phyloP scores from a whole-genome alignment of 2,329 filamentous ascomycete genomes.

The Penicillium sp. region DNA sequence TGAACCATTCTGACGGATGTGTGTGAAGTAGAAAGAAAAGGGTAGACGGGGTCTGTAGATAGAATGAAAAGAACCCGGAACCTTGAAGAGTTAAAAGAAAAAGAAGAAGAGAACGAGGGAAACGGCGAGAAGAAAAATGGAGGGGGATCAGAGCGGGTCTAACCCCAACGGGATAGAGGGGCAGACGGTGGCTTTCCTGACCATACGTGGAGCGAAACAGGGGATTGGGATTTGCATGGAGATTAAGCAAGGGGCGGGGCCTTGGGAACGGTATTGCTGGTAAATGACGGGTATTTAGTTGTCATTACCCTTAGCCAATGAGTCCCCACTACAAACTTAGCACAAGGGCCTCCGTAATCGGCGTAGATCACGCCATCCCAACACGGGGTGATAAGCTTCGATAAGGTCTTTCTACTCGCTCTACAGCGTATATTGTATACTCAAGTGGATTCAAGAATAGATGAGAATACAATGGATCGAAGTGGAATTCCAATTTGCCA shows the following conservation, averaged over 20 bases:
- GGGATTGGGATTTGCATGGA: not conserved
- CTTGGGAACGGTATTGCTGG: not conserved
- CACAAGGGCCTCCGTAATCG: slow-evolving; percentile 13
- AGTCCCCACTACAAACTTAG: not conserved
- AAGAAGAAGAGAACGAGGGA: slow-evolving; percentile 10
- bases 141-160: slow-evolving; percentile 25
- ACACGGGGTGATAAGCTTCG: slow-evolving; percentile 2
- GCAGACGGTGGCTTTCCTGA: slow-evolving; percentile 3
- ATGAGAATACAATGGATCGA: too few species aligned
- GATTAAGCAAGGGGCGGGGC: not conserved
- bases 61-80: not conserved
- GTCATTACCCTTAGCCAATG: not conserved
- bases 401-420: not conserved
- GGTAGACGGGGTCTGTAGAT: slow-evolving; percentile 1
- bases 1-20: slow-evolving; percentile 57
- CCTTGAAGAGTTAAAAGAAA: slow-evolving; percentile 11
- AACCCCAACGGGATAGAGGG: slow-evolving; percentile 22
- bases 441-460: not conserved
- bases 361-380: slow-evolving; percentile 18
- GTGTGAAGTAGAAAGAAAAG: slow-evolving; percentile 14
- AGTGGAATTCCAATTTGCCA: not conserved
- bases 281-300: not conserved
- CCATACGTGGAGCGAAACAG: slow-evolving; percentile 1
- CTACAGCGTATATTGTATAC: not conserved
- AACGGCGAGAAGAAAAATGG: slow-evolving; percentile 25